Conservation (phyloP, 768 basidiomycete genomes). For the Tylopilus sp. region DNA sequence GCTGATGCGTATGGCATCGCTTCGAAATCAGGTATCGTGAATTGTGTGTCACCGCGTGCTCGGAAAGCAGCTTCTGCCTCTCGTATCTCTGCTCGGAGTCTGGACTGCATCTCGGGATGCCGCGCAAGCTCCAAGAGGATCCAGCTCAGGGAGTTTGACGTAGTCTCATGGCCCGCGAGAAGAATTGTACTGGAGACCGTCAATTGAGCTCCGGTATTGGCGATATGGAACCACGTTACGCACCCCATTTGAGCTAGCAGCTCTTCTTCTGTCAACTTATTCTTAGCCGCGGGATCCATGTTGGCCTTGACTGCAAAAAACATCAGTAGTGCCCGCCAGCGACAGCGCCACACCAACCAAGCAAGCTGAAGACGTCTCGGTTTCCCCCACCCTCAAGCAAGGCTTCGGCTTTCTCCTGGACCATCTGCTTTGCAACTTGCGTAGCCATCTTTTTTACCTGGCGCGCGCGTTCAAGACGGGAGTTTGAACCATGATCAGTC, state of each 20-base stretch:
- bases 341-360: constrained; percentile 31
- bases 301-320: constrained; percentile 24
- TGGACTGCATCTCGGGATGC: constrained; percentile 53
- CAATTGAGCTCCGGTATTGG: background rate
- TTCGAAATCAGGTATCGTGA: constrained; percentile 43
- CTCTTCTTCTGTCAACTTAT: constrained; percentile 21
- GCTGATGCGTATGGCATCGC: constrained; percentile 44
- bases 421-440: constrained; percentile 11
- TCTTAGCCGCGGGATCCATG: constrained; percentile 24
- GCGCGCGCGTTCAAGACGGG: constrained; percentile 2
- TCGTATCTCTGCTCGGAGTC: constrained; percentile 43
- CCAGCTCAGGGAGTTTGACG: constrained; percentile 57
- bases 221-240: background rate
- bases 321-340: background rate
- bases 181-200: background rate
- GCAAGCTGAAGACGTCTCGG: constrained; percentile 17
- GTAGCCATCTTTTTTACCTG: constrained; percentile 4
- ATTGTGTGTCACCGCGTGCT: constrained; percentile 10
- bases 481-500: constrained; percentile 19
- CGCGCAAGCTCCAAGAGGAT: constrained; percentile 59
- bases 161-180: constrained; percentile 54
- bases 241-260: constrained; percentile 2
- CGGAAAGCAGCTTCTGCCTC: constrained; percentile 4
- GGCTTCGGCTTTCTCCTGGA: constrained; percentile 14
- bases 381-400: constrained; percentile 11